These are phyloP conservation scores for Arthroderma uncinatum DNA, from an alignment of 2,329 filamentous ascomycete species.

Conservation along the genomic window DNA sequence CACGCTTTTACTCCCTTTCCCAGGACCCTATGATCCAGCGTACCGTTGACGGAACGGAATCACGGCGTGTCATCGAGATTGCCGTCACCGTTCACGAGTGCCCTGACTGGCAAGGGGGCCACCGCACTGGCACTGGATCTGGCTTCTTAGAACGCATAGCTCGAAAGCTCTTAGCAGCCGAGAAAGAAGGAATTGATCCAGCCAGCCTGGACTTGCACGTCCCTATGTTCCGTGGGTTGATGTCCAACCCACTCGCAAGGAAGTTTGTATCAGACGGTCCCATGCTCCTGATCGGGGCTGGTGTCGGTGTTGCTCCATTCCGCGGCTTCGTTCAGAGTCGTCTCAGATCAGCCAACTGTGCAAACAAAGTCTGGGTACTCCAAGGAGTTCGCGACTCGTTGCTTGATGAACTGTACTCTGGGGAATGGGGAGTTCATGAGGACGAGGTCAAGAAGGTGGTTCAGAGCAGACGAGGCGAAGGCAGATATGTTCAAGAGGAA, in stretches of 20 bases:
- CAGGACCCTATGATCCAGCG: constrained; percentile 83
- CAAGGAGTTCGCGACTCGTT: constrained; percentile 90
- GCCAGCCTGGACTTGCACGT: constrained; percentile 56
- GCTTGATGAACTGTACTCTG: constrained; percentile 90
- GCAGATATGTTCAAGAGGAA: constrained; percentile 92
- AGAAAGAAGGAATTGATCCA: constrained; percentile 46
- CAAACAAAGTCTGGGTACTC: constrained; percentile 95
- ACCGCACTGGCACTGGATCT: constrained; percentile 74
- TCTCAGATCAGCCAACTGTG: constrained; percentile 86
- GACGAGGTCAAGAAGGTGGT: constrained; percentile 74
- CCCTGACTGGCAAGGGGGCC: constrained; percentile 61
- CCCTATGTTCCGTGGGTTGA: constrained; percentile 96
- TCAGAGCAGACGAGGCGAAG: constrained; percentile 62
- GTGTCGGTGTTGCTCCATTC: constrained; percentile 95
- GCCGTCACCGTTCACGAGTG: constrained; percentile 93
- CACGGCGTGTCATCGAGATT: constrained; percentile 77
- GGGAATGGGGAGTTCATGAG: constrained; percentile 91
- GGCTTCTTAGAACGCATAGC: constrained; percentile 89
- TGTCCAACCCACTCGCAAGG: constrained; percentile 89
- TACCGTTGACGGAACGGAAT: constrained; percentile 55
- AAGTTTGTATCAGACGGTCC: constrained; percentile 89
- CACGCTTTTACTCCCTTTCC: constrained; percentile 93
- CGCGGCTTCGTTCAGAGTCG: constrained; percentile 92
- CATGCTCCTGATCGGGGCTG: constrained; percentile 94
- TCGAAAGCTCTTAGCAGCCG: constrained; percentile 56